Evolutionary conservation across 371 early-diverging fungal species (phyloP), one percentile per base, ranked within the genome.

Genomic region (Lichtheimia corymbifera): DNA sequence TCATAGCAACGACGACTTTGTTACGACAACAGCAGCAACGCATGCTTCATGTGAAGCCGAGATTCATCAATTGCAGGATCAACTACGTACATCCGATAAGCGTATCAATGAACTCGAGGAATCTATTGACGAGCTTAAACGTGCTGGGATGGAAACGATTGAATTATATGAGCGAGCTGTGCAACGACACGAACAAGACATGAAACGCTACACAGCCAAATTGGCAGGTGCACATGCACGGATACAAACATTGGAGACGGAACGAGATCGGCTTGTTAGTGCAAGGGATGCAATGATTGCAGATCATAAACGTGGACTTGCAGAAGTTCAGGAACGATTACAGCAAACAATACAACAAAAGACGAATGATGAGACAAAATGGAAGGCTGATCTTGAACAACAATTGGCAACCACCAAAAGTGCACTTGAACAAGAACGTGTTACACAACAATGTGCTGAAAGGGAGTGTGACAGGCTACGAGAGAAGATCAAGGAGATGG

Each of bases 131-230:
- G 59, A 70, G 5, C 61, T 74, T 12, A 71, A 68, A 50, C 20
- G 61, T 11, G 74, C 74, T 7, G 71, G 74, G 50, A 65, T 71
- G 65, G 74, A 74, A 28, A 68, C 68, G 20, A 68, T 74, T n/a
- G 68, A 74, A 11, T 56, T 74, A 15, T 74, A 74, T 43, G 74
- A 74, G 52, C 35, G 41, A 9, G 62, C 63, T 27, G 57, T 67
- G 24, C 41, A 61, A 18, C 55, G 59, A 5, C 64, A 69, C 44
- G 62, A 61, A n/a, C 42, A 55, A 1, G 66, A 71, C 25, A 59
- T 62, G 68, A 66, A 70, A 57, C 58, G 54, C 5, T 35, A 59
- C 20, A 45, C 58, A 11, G 58, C 59, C 1, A 64, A 59, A 51
- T 18, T 68, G 20, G 61, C 63, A 15, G 54, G 49, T 11, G 58